phyloP scores from a whole-genome alignment of 1,284 basidiomycete genomes.

The Ganoderma lingzhi region DNA sequence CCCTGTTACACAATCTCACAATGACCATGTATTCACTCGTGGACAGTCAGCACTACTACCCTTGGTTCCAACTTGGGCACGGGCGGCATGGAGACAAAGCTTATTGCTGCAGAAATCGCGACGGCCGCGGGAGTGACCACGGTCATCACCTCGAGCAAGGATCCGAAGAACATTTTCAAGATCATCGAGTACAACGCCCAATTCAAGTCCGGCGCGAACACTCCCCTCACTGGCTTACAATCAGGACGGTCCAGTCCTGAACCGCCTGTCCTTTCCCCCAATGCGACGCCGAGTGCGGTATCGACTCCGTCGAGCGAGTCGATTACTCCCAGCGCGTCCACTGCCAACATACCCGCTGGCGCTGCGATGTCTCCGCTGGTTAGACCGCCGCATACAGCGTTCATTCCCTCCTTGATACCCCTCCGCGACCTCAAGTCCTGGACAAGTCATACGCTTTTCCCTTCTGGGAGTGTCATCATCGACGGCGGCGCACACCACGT shows the following conservation, averaged over 20 bases:
- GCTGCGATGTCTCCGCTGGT: slow-evolving; percentile 5
- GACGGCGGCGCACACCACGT: slow-evolving; percentile 91
- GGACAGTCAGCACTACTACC: slow-evolving; percentile 87
- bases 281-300: slow-evolving; percentile 4
- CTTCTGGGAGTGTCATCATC: slow-evolving; percentile 88
- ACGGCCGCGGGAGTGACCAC: slow-evolving; percentile 97
- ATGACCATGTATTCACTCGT: slow-evolving; percentile 5
- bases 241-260: slow-evolving; percentile 52
- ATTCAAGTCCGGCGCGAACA: slow-evolving; percentile 45
- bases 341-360: neutral
- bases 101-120: slow-evolving; percentile 97
- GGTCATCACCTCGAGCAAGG: slow-evolving; percentile 86
- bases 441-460: slow-evolving; percentile 92
- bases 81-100: slow-evolving; percentile 99
- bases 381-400: slow-evolving; percentile 88
- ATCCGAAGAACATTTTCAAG: slow-evolving; percentile 79
- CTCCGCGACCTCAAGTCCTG: slow-evolving; percentile 94
- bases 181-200: slow-evolving; percentile 82
- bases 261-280: slow-evolving; percentile 22
- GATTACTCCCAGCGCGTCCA: slow-evolving; percentile 23
- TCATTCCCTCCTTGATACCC: slow-evolving; percentile 78
- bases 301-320: slow-evolving; percentile 24
- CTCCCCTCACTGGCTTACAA: slow-evolving; percentile 35
- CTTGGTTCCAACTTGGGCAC: slow-evolving; percentile 95
- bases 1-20: neutral